These are phyloP conservation scores for Leccinum griseonigrum DNA, from an alignment of 1,284 basidiomycete genomes.

Conservation along the genomic window DNA sequence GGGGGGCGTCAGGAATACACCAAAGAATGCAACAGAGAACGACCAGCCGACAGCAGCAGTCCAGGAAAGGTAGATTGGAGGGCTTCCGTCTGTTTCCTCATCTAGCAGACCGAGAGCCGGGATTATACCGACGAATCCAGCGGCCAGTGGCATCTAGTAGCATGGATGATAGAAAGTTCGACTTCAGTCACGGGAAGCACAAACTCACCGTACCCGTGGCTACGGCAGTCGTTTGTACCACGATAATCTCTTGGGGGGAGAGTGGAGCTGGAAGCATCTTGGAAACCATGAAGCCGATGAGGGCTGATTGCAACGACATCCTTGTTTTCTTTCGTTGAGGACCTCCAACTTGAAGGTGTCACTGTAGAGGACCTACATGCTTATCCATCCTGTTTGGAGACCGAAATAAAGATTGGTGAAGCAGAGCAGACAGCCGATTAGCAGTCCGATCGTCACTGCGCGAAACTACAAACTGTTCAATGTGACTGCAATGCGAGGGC, in stretches of 20 bases:
- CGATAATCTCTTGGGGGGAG: slow-evolving; percentile 87
- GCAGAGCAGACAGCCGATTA: slow-evolving; percentile 71
- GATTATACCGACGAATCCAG: slow-evolving; percentile 93
- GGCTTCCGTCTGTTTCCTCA: slow-evolving; percentile 71
- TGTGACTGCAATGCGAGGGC: neutral
- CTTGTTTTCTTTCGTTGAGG: slow-evolving; percentile 38
- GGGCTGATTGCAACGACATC: slow-evolving; percentile 94
- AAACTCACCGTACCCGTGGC: slow-evolving; percentile 73
- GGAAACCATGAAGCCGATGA: slow-evolving; percentile 89
- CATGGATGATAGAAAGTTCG: neutral
- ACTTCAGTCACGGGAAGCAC: neutral
- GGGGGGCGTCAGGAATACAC: slow-evolving; percentile 92
- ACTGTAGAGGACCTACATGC: slow-evolving; percentile 46
- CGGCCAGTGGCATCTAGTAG: slow-evolving; percentile 79
- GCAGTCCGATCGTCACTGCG: slow-evolving; percentile 56
- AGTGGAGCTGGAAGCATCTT: slow-evolving; percentile 70
- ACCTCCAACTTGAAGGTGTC: neutral
- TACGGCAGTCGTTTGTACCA: slow-evolving; percentile 93
- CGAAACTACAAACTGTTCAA: slow-evolving; percentile 29
- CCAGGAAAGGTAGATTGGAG: slow-evolving; percentile 76
- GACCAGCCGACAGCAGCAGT: slow-evolving; percentile 78
- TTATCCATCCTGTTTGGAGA: slow-evolving; percentile 76
- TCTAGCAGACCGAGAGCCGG: slow-evolving; percentile 84
- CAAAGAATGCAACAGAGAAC: slow-evolving; percentile 88
- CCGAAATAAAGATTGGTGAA: slow-evolving; percentile 80